Percentiles rank a stretch among this genome's conserved stretches.
phyloP scores from a whole-genome alignment of 257 asterid species.

The Ajuga chamaepitys region DNA sequence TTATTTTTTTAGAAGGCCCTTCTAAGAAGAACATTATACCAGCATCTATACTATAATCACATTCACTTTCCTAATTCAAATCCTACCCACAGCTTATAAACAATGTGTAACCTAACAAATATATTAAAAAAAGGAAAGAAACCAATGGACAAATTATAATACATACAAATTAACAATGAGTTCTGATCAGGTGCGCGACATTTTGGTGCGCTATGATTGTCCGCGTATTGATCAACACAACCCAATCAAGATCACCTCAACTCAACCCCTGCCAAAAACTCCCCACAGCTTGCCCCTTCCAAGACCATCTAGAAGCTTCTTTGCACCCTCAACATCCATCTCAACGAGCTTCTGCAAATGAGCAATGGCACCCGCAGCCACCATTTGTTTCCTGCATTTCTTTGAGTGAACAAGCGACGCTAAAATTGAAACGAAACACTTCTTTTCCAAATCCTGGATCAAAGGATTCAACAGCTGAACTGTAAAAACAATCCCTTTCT shows the following conservation, averaged over 20 bases:
- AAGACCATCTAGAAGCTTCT: slow-evolving; percentile 64
- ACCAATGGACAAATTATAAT: slow-evolving; percentile 18
- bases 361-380: slow-evolving; percentile 49
- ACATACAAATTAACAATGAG: slow-evolving; percentile 24
- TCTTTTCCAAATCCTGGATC: slow-evolving; percentile 40
- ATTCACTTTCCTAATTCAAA: slow-evolving; percentile 21
- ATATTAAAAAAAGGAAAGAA: neutral
- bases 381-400: slow-evolving; percentile 72
- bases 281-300: slow-evolving; percentile 73
- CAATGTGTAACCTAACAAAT: slow-evolving; percentile 26
- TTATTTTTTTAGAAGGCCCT: neutral
- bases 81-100: slow-evolving; percentile 32
- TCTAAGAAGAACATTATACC: slow-evolving; percentile 17
- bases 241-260: neutral
- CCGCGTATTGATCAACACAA: too few relatives aligned
- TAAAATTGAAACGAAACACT: slow-evolving; percentile 33
- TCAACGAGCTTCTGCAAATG: slow-evolving; percentile 68
- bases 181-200: too few relatives aligned
- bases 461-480: slow-evolving; percentile 59
- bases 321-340: slow-evolving; percentile 60
- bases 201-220: too few relatives aligned
- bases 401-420: slow-evolving; percentile 44
- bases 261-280: slow-evolving; percentile 37
- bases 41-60: slow-evolving; percentile 23
- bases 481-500: slow-evolving; percentile 42